phyloP scores from a whole-genome alignment of 345 rosid species.

The Cochlearia excelsa region DNA sequence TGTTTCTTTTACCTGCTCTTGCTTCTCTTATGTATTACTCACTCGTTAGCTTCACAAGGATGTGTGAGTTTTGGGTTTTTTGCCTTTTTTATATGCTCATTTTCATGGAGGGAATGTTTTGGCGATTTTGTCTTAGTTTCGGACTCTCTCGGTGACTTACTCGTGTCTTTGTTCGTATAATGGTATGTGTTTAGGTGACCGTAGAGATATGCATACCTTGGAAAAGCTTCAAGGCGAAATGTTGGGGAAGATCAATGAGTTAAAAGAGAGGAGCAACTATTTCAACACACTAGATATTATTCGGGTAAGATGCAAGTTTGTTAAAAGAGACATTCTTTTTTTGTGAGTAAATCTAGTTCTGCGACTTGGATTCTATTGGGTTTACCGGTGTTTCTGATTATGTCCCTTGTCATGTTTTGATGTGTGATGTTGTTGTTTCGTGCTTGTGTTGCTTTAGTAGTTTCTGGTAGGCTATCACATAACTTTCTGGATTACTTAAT shows the following conservation, averaged over 20 bases:
- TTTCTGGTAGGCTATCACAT: neutral
- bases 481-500: neutral
- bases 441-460: slow-evolving; percentile 1
- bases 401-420: neutral
- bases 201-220: slow-evolving; percentile 70
- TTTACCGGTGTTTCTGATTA: neutral
- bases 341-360: neutral
- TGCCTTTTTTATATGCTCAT: neutral
- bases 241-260: slow-evolving; percentile 82
- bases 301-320: slow-evolving; percentile 50
- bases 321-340: no score
- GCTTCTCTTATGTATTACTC: slow-evolving; percentile 49
- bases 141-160: slow-evolving; percentile 1
- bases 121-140: neutral
- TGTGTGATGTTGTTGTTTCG: neutral
- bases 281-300: slow-evolving; percentile 81
- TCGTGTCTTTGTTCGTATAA: neutral
- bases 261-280: slow-evolving; percentile 90
- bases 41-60: slow-evolving; percentile 50
- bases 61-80: slow-evolving; percentile 50
- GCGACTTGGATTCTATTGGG: neutral
- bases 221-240: slow-evolving; percentile 78
- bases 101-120: neutral
- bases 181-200: no score
- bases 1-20: slow-evolving; percentile 66